Conservation (phyloP, 2,329 filamentous ascomycete species). For the Saccharata proteae region DNA sequence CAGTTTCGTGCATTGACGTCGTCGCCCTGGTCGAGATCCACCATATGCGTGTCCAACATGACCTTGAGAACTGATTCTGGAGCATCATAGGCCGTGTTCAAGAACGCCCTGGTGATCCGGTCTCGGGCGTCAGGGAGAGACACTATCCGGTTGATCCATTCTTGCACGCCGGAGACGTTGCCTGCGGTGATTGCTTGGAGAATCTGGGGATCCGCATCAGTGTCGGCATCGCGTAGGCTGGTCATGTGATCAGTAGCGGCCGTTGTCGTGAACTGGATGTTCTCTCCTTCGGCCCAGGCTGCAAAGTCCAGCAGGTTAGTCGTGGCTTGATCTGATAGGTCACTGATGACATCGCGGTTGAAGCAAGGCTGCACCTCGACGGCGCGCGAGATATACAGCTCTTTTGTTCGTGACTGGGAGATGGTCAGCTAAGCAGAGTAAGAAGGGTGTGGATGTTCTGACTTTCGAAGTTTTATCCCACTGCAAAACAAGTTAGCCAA, state of each 20-base stretch:
- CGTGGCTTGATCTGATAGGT: slow-evolving; percentile 90
- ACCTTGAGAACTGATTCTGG: slow-evolving; percentile 63
- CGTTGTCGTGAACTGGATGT: slow-evolving; percentile 51
- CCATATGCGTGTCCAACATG: slow-evolving; percentile 66
- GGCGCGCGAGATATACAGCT: slow-evolving; percentile 87
- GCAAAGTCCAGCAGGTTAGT: slow-evolving; percentile 91
- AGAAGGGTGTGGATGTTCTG: slow-evolving; percentile 16
- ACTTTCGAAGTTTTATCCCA: slow-evolving; percentile 99
- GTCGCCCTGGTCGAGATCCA: slow-evolving; percentile 87
- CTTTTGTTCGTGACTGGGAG: slow-evolving; percentile 77
- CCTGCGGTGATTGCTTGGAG: slow-evolving; percentile 77
- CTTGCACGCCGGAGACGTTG: slow-evolving; percentile 63
- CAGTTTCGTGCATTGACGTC: slow-evolving; percentile 97
- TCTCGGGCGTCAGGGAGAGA: slow-evolving; percentile 53
- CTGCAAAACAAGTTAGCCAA: slow-evolving; percentile 33
- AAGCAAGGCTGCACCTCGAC: slow-evolving; percentile 98
- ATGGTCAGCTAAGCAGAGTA: slow-evolving; percentile 19
- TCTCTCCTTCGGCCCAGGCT: slow-evolving; percentile 93
- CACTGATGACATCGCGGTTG: slow-evolving; percentile 92
- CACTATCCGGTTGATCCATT: slow-evolving; percentile 64
- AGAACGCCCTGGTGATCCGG: slow-evolving; percentile 77
- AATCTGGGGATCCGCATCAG: slow-evolving; percentile 78
- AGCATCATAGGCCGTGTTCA: slow-evolving; percentile 79
- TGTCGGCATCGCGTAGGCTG: slow-evolving; percentile 58
- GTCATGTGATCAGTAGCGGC: no score